A percentile compares a stretch with the other conserved stretches of the same genome.
phyloP scores from a whole-genome alignment of 2,329 filamentous ascomycete genomes.

The Ceratocystis smalleyi region DNA sequence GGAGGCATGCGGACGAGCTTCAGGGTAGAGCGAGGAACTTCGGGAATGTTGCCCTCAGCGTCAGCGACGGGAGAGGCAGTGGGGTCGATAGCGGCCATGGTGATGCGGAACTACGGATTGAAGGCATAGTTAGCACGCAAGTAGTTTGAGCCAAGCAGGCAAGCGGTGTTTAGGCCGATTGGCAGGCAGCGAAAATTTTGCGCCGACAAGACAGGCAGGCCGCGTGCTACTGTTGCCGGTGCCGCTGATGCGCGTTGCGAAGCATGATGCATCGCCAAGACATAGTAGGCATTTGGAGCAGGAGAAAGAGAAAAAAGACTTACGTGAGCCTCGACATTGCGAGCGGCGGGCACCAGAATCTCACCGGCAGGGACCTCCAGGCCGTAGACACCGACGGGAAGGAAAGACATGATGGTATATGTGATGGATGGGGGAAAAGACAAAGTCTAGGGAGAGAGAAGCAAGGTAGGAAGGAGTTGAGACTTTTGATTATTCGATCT shows the following conservation, averaged over 20 bases:
- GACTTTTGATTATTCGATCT: not conserved
- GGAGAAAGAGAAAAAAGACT: constrained; percentile 27
- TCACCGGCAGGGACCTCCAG: constrained; percentile 79
- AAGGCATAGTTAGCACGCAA: constrained; percentile 21
- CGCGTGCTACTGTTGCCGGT: not conserved
- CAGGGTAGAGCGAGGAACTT: constrained; percentile 63
- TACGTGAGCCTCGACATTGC: constrained; percentile 72
- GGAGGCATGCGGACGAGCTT: constrained; percentile 70
- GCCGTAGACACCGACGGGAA: constrained; percentile 72
- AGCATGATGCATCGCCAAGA: not conserved
- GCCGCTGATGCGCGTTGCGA: not conserved
- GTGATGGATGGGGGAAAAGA: constrained; percentile 1
- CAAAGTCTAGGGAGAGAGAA: constrained; percentile 16
- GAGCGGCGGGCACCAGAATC: constrained; percentile 60
- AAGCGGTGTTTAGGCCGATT: not conserved
- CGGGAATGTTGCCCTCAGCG: constrained; percentile 43
- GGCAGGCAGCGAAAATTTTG: constrained; percentile 14
- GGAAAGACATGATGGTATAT: constrained; percentile 33
- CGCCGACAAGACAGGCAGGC: not conserved
- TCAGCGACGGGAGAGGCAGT: constrained; percentile 56
- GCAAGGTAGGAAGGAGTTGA: not conserved
- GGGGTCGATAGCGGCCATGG: constrained; percentile 95
- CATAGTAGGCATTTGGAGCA: not conserved
- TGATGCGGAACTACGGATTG: constrained; percentile 66
- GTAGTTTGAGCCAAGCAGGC: not conserved